phyloP scores from a whole-genome alignment of 1,284 basidiomycete genomes.

The Cystobasidium sp. region DNA sequence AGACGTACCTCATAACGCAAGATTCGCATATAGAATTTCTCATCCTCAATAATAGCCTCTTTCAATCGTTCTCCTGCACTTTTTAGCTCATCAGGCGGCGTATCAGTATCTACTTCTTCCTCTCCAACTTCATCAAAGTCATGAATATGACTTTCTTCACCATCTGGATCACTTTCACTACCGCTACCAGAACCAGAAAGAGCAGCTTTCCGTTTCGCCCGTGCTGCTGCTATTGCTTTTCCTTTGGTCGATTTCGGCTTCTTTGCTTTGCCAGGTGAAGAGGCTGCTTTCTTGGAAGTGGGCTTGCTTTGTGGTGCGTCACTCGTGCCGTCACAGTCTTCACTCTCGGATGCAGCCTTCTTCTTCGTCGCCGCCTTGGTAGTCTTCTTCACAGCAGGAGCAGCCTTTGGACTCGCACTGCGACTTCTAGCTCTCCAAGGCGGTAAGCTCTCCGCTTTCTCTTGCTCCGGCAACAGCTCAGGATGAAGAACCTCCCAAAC shows the following conservation, averaged over 20 bases:
- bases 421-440: slow-evolving; percentile 22
- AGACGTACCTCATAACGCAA: slow-evolving; percentile 41
- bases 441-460: not conserved
- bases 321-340: not conserved
- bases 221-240: slow-evolving; percentile 21
- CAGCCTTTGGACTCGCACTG: not conserved
- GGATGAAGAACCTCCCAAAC: slow-evolving; percentile 38
- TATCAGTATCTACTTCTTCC: slow-evolving; percentile 25
- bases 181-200: not conserved
- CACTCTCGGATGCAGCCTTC: not conserved
- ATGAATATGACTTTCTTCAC: not conserved
- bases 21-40: slow-evolving; percentile 32
- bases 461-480: not conserved
- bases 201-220: slow-evolving; percentile 24
- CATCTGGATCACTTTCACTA: slow-evolving; percentile 7
- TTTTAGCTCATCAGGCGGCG: slow-evolving; percentile 32
- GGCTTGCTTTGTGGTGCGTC: not conserved
- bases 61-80: slow-evolving; percentile 28
- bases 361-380: not conserved
- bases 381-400: not conserved
- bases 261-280: not conserved
- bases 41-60: slow-evolving; percentile 17
- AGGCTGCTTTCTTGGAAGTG: not conserved
- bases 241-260: slow-evolving; percentile 1
- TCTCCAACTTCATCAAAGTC: slow-evolving; percentile 18